Evolutionary conservation across 2,329 filamentous ascomycete genomes (phyloP), one percentile per base, ranked within the genome.

Genomic region (Boeremia lycopersici): DNA sequence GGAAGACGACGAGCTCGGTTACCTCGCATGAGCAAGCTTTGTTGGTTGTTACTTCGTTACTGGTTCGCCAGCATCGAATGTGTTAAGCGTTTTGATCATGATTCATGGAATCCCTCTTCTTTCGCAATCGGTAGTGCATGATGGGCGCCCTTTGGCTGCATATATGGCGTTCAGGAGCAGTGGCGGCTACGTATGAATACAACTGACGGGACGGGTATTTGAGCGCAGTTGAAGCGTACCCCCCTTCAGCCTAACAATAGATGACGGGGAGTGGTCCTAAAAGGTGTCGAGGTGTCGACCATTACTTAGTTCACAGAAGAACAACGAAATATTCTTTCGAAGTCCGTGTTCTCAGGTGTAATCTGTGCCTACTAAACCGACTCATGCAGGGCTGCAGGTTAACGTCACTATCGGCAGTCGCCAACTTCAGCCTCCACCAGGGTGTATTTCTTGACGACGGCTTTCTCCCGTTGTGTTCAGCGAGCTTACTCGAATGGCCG

Each of bases 1-100:
- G 54, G 95, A 98, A 42, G 92, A 91, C 49, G 95, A 98, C 71
- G 92, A 97, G 73, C 84, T 99, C 57, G 91, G 93, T 53, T 98
- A 98, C 76, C 86, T 98, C 62, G 93, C 93, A 67, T 97, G 85
- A 61, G 35, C 15, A 25, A 45, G 41, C 13, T 25, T n/a, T 47
- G 31, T 38, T 11, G 33, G 31, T 28, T 42, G 36, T 26, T 17
- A 35, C 46, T 25, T 25, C 26, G 36, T 29, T 35, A 31, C 40
- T 50, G 46, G 33, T 15, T 49, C 6, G 36, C 23, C 48, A 33
- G 53, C 33, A 44, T 48, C 28, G 28, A 50, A 33, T 40, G 39
- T 39, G 39, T 50, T 34, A 46, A 30, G 33, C 46, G 33, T 35
- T 38, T 51, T 39, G 42, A 36, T 56, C 47, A 55, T 44, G 48